These are phyloP conservation scores for Dothidotthia symphoricarpi DNA, from an alignment of 2,329 filamentous ascomycete genomes.

Conservation along the genomic window DNA sequence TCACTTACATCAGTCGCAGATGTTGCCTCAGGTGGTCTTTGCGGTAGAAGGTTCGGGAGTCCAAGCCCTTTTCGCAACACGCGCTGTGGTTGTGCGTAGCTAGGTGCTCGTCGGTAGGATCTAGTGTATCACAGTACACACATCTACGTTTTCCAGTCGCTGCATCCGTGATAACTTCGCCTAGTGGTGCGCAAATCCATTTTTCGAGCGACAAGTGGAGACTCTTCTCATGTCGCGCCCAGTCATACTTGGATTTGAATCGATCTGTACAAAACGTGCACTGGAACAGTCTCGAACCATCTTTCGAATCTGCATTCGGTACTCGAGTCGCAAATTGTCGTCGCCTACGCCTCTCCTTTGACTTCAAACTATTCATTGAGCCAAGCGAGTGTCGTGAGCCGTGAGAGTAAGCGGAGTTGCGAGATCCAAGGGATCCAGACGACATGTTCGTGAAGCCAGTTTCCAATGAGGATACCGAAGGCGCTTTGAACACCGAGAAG, in stretches of 20 bases:
- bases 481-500: slow-evolving; percentile 53
- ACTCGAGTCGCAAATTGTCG: slow-evolving; percentile 49
- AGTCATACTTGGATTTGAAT: slow-evolving; percentile 45
- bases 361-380: slow-evolving; percentile 54
- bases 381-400: slow-evolving; percentile 57
- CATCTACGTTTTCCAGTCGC: slow-evolving; percentile 57
- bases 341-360: slow-evolving; percentile 57
- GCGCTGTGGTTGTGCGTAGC: slow-evolving; percentile 60
- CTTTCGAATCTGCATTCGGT: slow-evolving; percentile 23
- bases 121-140: slow-evolving; percentile 57
- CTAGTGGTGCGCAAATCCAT: slow-evolving; percentile 58
- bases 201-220: slow-evolving; percentile 42
- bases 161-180: slow-evolving; percentile 57
- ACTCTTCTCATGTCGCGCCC: slow-evolving; percentile 43
- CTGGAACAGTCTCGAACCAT: slow-evolving; percentile 31
- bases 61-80: slow-evolving; percentile 65
- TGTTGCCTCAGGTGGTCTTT: slow-evolving; percentile 64
- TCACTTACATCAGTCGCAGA: slow-evolving; percentile 52
- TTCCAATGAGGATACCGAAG: slow-evolving; percentile 55
- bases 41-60: slow-evolving; percentile 63
- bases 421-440: slow-evolving; percentile 54
- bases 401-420: slow-evolving; percentile 57
- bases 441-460: slow-evolving; percentile 52
- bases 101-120: slow-evolving; percentile 57
- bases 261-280: slow-evolving; percentile 43